Base-by-base conservation (phyloP, 2,329 filamentous ascomycete genomes). In the Colletotrichum echinochloae region DNA sequence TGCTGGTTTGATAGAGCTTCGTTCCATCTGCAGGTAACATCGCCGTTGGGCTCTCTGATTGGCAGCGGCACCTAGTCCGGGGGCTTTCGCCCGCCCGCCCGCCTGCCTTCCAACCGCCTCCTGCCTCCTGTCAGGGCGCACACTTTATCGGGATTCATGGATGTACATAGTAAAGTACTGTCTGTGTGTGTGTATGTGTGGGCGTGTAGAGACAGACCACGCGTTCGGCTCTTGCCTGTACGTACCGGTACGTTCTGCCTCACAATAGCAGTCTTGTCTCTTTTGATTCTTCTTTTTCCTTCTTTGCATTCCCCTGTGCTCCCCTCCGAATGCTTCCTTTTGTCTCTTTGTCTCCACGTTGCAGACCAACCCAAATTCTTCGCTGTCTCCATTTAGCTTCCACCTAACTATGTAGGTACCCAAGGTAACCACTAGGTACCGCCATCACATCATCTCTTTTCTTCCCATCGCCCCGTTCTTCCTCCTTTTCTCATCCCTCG, bases 1-100 rank as follows among this genome's bases (percentile, higher is more conserved):
- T 54, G 49, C 48, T 48, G 57, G 56, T 33, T 52, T 41, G 63
- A 67, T 69, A 59, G 54, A 67, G 67, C 64, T 52, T 70, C 67
- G 64, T 62, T 56, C 56, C 51, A 70, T 62, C 67, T 67, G 57
- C 67, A 67, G 30, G 51, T 57, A 67, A 41, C 67, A 57, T 26
- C 57, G 52, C 51, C 64, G 44, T 59, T 54, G 64, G 44, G 18
- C 26, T 67, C 67, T 59, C 37, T n/a, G n/a, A 70, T 70, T 70
- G 67, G 67, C 18, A 52, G 57, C 39, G 56, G n/a, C 35, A 52
- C 39, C 41, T 41, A 41, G 35, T 39, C 44, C 14, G 28, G 37
- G 44, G 56, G 35, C 37, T 30, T 30, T 59, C 57, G 41, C 14
- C 23, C 41, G 20, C 20, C 12, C 12, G 30, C 37, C 16, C 12